Conservation (phyloP, 2,329 filamentous ascomycete species). For the Sporothrix schenckii region DNA sequence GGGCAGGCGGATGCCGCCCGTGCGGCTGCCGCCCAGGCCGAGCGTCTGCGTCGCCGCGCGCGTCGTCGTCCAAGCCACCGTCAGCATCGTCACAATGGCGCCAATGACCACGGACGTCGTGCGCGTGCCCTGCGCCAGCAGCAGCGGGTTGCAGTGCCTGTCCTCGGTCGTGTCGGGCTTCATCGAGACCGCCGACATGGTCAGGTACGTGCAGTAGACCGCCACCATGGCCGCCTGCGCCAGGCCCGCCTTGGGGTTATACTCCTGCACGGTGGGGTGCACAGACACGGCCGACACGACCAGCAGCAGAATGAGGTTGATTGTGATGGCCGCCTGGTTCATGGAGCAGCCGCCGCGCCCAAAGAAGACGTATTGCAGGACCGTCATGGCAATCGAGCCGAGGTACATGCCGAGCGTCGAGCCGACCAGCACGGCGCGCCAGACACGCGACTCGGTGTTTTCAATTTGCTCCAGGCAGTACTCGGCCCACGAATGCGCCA, state of each 20-base stretch:
- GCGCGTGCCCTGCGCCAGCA: slow-evolving; percentile 81
- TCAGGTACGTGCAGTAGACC: slow-evolving; percentile 97
- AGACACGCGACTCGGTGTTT: slow-evolving; percentile 77
- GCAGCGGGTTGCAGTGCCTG: slow-evolving; percentile 88
- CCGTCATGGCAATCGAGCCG: slow-evolving; percentile 87
- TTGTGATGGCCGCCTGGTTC: slow-evolving; percentile 95
- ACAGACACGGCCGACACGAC: slow-evolving; percentile 82
- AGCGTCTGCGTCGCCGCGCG: slow-evolving; percentile 90
- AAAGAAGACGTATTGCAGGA: slow-evolving; percentile 97
- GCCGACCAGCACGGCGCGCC: slow-evolving; percentile 85
- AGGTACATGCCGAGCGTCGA: slow-evolving; percentile 94
- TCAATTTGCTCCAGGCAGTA: slow-evolving; percentile 95
- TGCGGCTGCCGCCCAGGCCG: slow-evolving; percentile 65
- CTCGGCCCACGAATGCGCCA: slow-evolving; percentile 96
- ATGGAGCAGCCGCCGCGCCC: slow-evolving; percentile 79
- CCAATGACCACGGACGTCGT: slow-evolving; percentile 90
- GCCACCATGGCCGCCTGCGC: slow-evolving; percentile 98
- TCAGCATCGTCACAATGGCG: slow-evolving; percentile 93
- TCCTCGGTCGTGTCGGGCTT: slow-evolving; percentile 92
- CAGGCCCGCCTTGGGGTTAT: slow-evolving; percentile 88
- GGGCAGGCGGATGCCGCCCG: slow-evolving; percentile 64
- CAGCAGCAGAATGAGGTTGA: slow-evolving; percentile 86
- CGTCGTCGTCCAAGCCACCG: slow-evolving; percentile 96
- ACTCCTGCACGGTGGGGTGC: slow-evolving; percentile 85
- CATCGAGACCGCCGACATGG: slow-evolving; percentile 98